Percentiles rank a stretch among this genome's conserved stretches.
Evolutionary conservation across 768 basidiomycete species (phyloP).

Genomic region (Pleurotus ostreatus): DNA sequence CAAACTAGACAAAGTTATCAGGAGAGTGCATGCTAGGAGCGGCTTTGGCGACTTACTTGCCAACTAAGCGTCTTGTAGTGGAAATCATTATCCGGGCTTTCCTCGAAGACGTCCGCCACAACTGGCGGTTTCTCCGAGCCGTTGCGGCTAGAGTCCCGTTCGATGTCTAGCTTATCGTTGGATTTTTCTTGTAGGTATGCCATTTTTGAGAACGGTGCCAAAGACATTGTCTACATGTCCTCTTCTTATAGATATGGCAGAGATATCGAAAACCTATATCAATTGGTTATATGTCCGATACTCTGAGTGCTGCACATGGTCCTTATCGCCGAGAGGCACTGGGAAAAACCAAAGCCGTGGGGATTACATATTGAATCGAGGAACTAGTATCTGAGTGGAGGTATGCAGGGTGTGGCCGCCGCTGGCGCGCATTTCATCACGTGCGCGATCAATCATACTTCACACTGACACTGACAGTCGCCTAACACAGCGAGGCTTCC

Average conservation of each 20-base stretch:
- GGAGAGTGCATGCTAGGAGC: neutral
- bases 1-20: constrained; percentile 29
- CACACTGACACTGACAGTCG: too few species aligned
- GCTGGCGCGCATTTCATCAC: too few species aligned
- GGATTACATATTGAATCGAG: too few species aligned
- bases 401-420: too few species aligned
- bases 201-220: neutral
- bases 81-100: constrained; percentile 39
- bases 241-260: too few species aligned
- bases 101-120: constrained; percentile 37
- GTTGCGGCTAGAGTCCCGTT: neutral
- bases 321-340: neutral
- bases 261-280: too few species aligned
- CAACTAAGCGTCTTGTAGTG: constrained; percentile 51
- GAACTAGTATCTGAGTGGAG: too few species aligned
- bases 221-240: too few species aligned
- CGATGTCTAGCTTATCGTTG: constrained; percentile 17
- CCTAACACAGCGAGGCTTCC: too few species aligned
- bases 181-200: neutral
- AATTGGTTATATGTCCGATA: too few species aligned
- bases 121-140: constrained; percentile 25
- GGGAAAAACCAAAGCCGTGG: neutral
- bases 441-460: too few species aligned
- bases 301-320: constrained; percentile 1
- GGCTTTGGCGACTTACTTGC: constrained; percentile 29